Percentiles rank a stretch among this genome's conserved stretches.
Evolutionary conservation across 257 asterid species (phyloP).

Genomic region (Cinchona pubescens): DNA sequence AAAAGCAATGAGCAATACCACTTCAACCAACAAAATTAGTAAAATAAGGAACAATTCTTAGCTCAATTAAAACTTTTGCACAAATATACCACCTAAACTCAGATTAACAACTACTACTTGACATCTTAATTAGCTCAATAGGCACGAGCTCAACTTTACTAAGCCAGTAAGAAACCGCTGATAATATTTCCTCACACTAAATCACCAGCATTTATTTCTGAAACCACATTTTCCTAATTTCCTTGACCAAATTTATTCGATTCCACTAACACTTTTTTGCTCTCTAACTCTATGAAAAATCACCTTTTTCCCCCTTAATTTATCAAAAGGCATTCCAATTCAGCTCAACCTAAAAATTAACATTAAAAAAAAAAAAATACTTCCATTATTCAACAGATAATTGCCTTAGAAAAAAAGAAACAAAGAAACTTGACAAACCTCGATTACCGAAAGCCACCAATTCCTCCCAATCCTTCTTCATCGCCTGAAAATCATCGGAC

Average conservation of each 20-base stretch:
- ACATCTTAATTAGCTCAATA: background rate
- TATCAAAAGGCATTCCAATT: background rate
- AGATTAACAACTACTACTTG: background rate
- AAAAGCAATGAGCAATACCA: background rate
- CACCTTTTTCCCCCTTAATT: background rate
- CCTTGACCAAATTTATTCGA: background rate
- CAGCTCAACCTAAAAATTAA: no score
- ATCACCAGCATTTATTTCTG: background rate
- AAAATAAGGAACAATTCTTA: background rate
- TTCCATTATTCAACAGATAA: background rate
- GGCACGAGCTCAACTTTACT: background rate
- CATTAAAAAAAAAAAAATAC: no score
- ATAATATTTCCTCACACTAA: background rate
- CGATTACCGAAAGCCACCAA: conserved; percentile 61
- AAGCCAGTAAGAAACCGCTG: background rate
- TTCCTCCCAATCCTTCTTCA: conserved; percentile 92
- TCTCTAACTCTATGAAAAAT: background rate
- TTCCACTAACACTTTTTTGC: background rate
- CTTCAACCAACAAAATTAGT: background rate
- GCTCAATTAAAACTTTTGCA: background rate
- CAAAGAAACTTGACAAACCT: conserved; percentile 41
- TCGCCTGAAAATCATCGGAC: conserved; percentile 64
- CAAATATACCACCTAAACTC: background rate
- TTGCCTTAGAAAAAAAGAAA: background rate
- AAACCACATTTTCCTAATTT: background rate